Evolutionary conservation across 1,284 basidiomycete species (phyloP).

Genomic region (Sporisorium graminicola): DNA sequence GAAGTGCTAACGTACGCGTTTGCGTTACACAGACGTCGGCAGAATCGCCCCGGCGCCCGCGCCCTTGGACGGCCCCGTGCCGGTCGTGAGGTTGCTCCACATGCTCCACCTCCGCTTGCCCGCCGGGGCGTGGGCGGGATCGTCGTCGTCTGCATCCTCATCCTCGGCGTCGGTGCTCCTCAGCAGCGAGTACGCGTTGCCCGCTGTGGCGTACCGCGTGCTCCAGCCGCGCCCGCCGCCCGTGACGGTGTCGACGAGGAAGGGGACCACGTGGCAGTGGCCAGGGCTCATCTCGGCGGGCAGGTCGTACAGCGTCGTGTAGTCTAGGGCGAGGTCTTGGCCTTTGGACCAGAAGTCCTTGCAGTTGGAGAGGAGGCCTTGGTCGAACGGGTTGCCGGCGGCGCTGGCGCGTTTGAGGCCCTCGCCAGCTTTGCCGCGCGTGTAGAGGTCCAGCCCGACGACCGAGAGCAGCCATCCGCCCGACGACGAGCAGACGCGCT

Average conservation of each 20-base stretch:
- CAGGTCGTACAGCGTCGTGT: conserved; percentile 88
- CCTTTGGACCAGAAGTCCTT: conserved; percentile 92
- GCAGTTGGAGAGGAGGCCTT: conserved; percentile 87
- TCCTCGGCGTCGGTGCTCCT: conserved; percentile 21
- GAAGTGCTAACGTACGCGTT: too few species aligned
- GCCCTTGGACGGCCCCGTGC: background rate
- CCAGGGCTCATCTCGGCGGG: conserved; percentile 41
- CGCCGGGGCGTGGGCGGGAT: too few species aligned
- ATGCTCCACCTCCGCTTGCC: conserved; percentile 31
- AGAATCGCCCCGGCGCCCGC: conserved; percentile 9
- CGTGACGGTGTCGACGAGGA: conserved; percentile 27
- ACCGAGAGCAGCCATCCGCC: conserved; percentile 83
- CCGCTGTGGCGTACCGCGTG: conserved; percentile 4
- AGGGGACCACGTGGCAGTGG: conserved; percentile 33
- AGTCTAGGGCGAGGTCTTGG: conserved; percentile 86
- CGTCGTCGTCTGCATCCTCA: background rate
- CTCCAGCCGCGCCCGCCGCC: conserved; percentile 7
- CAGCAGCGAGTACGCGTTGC: conserved; percentile 14
- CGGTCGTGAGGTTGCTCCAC: conserved; percentile 20
- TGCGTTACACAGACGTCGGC: conserved; percentile 17
- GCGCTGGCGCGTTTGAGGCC: conserved; percentile 77
- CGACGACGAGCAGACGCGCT: conserved; percentile 7
- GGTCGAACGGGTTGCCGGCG: conserved; percentile 91
- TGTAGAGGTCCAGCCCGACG: conserved; percentile 92
- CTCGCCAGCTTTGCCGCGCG: conserved; percentile 85